Evolutionary conservation across 176 grass and related monocot genomes (phyloP), one percentile per base, ranked within the genome.

Genomic region (Pontederia paniculata): DNA sequence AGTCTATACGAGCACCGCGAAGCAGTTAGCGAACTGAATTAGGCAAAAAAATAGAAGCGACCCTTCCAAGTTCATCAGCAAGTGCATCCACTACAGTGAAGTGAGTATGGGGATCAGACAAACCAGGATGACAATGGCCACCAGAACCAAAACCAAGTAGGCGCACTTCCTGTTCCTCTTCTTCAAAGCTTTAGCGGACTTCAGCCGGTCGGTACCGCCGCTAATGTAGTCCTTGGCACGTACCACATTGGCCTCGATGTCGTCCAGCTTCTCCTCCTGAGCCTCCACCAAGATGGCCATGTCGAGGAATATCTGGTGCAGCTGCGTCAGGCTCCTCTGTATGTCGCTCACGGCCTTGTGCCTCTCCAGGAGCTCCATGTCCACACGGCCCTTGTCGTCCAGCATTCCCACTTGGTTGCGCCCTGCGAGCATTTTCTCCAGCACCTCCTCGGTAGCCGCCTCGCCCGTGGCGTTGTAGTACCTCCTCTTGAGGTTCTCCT

Each of bases 271-370:
- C 52, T 81, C 78, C 45, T 75, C 72, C 62, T 81, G 72, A 12
- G 15, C 31, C 65, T 81, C 78, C 45, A 81, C 66, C 57, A 75
- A 71, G 15, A 81, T 45, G 12, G 70, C 58, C 78, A 81, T 81
- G 59, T 81, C 78, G 9, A 75, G 65, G 59, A 81, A 81, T 10
- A 81, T 50, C 61, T 75, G 78, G 67, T 81, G 78, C 58, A 81
- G 59, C 66, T 75, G 70, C 66, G 48, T 74, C 78, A 81, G 66
- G 46, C 78, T 81, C 58, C 58, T 65, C 68, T 58, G 67, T 9
- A 81, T 81, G 20, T 81, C 78, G 47, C 44, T 70, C 17, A 81
- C 78, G 1, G 44, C 72, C 78, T 75, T 74, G 10, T 81, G 60
- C 71, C 66, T 54, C 71, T 81, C 78, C 37, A 48, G 42, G 17